Evolutionary conservation across 306 rosid species (phyloP), one percentile per base, ranked within the genome.

Genomic region (Hippophae tibetana): DNA sequence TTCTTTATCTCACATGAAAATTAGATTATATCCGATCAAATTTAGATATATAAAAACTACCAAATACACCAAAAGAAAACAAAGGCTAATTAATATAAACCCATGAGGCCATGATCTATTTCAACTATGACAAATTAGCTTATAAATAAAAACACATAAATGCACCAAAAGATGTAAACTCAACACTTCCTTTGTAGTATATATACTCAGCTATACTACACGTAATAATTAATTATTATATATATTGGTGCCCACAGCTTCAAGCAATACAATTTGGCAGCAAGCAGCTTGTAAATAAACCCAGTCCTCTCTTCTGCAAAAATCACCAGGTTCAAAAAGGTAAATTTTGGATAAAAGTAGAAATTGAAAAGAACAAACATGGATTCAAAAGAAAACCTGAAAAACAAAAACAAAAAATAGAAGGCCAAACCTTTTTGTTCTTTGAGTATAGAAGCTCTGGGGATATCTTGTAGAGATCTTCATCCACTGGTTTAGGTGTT

Each of bases 401-500:
- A 31, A 31, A 31, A 31, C 1, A 31, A 46, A 10, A 5, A 7
- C 1, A 46, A 9, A 9, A 45, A 45, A 7, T 45, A 45, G 8
- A 13, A 10, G 13, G 38, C 5, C 14, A 12, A 2, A 84, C 98
- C 95, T 87, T 92, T 83, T 69, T 92, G 62, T 82, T 51, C 54
- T 83, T 88, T 3, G 72, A 84, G 52, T 43, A 79, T 66, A 76
- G 82, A 43, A 81, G 74, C 13, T 76, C 82, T 0, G 96, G 95
- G 10, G 96, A 85, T 42, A 92, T 87, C 69, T 73, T 80, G 62
- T 92, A 92, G 60, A 92, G 73, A 63, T 92, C 98, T 67, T 87
- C 96, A 10, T 92, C 95, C 51, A 83, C 80, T 0, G 96, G 93
- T 52, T 90, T 87, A 0, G 92, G 83, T 18, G 73, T 71, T 47